A percentile compares a stretch with the other conserved stretches of the same genome.
Evolutionary conservation across 2,329 filamentous ascomycete species (phyloP).

Genomic region (Didymella exigua): DNA sequence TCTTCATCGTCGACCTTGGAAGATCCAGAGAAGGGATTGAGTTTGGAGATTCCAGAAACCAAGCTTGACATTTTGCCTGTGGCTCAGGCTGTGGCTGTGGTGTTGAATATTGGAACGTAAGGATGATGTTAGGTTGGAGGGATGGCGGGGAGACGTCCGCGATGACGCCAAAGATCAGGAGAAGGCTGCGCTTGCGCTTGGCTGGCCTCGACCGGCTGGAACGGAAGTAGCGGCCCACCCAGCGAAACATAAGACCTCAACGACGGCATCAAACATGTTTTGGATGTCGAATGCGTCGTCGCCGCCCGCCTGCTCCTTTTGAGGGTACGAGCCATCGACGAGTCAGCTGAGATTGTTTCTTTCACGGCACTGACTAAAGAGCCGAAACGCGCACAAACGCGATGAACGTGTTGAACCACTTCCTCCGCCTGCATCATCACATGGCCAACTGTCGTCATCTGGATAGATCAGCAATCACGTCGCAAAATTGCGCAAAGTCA

Average conservation of each 20-base stretch:
- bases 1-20: slow-evolving; percentile 53
- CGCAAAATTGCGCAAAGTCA: not conserved
- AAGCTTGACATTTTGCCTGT: slow-evolving; percentile 41
- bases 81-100: slow-evolving; percentile 18
- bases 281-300: not conserved
- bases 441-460: no score
- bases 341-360: not conserved
- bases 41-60: slow-evolving; percentile 40
- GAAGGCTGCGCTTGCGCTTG: slow-evolving; percentile 8
- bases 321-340: not conserved
- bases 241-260: not conserved
- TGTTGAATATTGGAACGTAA: slow-evolving; percentile 8
- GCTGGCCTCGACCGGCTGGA: slow-evolving; percentile 10
- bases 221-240: slow-evolving; percentile 6
- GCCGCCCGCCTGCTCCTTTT: not conserved
- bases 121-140: slow-evolving; percentile 12
- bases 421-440: not conserved
- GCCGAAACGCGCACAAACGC: not conserved
- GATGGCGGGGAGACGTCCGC: slow-evolving; percentile 1
- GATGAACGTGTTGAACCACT: not conserved
- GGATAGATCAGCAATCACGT: not conserved
- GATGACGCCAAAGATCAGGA: slow-evolving; percentile 5
- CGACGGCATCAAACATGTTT: not conserved
- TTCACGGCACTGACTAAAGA: not conserved
- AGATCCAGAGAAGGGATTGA: slow-evolving; percentile 42